Evolutionary conservation across 192 early-diverging fungal genomes (phyloP).

Genomic region (Cladochytrium replicatum): DNA sequence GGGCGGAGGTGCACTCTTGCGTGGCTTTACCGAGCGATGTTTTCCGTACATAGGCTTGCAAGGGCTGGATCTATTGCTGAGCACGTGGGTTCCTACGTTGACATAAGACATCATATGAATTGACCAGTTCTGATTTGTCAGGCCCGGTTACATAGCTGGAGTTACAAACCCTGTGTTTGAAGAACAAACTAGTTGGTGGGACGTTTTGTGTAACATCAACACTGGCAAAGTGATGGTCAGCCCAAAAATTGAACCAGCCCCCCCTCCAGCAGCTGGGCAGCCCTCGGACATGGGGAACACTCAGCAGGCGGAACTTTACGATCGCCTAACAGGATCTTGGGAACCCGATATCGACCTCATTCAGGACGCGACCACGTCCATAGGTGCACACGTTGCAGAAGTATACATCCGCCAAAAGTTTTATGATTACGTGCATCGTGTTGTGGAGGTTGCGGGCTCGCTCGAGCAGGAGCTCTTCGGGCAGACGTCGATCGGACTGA

Average conservation of each 20-base stretch:
- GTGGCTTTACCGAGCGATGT: slow-evolving; percentile 78
- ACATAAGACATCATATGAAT: neutral
- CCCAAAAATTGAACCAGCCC: slow-evolving; percentile 40
- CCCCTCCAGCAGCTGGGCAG: neutral
- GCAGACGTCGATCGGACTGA: slow-evolving; percentile 45
- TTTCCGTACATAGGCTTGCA: slow-evolving; percentile 86
- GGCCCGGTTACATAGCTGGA: slow-evolving; percentile 87
- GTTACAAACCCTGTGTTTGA: slow-evolving; percentile 95
- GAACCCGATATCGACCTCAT: slow-evolving; percentile 28
- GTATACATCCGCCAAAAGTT: slow-evolving; percentile 78
- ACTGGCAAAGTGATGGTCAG: slow-evolving; percentile 91
- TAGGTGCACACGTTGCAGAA: slow-evolving; percentile 78
- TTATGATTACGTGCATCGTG: slow-evolving; percentile 74
- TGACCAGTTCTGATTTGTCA: slow-evolving; percentile 4
- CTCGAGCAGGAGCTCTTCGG: slow-evolving; percentile 65
- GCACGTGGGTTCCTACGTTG: slow-evolving; percentile 43
- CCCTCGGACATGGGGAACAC: neutral
- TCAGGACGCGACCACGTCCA: slow-evolving; percentile 44
- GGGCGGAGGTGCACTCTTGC: slow-evolving; percentile 76
- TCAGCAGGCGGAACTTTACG: neutral
- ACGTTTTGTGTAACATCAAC: slow-evolving; percentile 89
- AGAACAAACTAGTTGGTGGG: slow-evolving; percentile 89
- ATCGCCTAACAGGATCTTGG: slow-evolving; percentile 10
- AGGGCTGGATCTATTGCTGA: slow-evolving; percentile 73
- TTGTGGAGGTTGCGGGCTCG: slow-evolving; percentile 66